A percentile compares a stretch with the other conserved stretches of the same genome.
Evolutionary conservation across 116 monocot species (phyloP).

Genomic region (Cymodocea nodosa): DNA sequence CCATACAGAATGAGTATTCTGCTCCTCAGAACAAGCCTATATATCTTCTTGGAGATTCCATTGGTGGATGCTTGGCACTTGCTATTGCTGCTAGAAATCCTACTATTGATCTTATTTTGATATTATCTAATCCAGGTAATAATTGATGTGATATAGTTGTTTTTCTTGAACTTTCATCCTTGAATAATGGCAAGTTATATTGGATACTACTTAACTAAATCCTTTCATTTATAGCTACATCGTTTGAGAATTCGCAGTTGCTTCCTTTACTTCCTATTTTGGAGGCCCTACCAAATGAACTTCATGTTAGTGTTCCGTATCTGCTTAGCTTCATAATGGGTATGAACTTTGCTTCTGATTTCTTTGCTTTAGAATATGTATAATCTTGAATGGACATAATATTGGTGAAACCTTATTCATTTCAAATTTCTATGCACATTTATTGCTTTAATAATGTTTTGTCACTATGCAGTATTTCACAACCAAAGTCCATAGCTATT

Average conservation of each 20-base stretch:
- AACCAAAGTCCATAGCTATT: no score
- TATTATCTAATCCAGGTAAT: slow-evolving; percentile 89
- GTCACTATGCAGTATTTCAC: no score
- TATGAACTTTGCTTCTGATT: slow-evolving; percentile 13
- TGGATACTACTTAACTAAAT: neutral
- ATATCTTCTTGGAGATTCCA: slow-evolving; percentile 90
- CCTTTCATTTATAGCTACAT: slow-evolving; percentile 46
- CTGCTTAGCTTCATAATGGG: slow-evolving; percentile 75
- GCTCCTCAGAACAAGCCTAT: slow-evolving; percentile 57
- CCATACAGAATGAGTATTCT: slow-evolving; percentile 50
- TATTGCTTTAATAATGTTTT: neutral
- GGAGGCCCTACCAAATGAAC: slow-evolving; percentile 49
- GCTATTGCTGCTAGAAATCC: slow-evolving; percentile 88
- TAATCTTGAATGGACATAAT: neutral
- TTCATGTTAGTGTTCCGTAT: slow-evolving; percentile 67
- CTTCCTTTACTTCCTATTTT: slow-evolving; percentile 67
- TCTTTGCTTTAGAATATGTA: neutral
- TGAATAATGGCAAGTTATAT: neutral
- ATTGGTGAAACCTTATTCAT: neutral
- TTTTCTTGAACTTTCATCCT: neutral
- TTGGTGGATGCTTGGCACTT: slow-evolving; percentile 91
- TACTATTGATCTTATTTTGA: slow-evolving; percentile 57
- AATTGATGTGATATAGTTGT: slow-evolving; percentile 1
- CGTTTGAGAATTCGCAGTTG: slow-evolving; percentile 63
- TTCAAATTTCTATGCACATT: neutral